Percentiles rank a stretch among this genome's conserved stretches.
Evolutionary conservation across 1,284 basidiomycete genomes (phyloP).

Genomic region (Puccinia triticina): DNA sequence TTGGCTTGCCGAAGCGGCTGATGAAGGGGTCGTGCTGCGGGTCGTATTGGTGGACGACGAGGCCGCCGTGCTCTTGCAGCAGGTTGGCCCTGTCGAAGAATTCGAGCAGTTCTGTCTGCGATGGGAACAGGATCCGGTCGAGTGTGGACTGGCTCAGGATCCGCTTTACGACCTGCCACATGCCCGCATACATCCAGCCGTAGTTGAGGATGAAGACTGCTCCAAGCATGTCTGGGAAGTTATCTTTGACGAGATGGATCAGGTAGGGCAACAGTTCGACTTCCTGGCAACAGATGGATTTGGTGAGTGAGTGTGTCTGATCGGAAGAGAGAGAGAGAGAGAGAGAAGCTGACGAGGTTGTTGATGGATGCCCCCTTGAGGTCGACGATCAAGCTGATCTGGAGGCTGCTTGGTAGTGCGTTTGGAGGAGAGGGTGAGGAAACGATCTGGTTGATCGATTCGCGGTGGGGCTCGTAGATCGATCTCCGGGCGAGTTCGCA

Average conservation of each 20-base stretch:
- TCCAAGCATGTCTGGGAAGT: conserved; percentile 76
- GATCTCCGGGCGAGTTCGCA: conserved; percentile 58
- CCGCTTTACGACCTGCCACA: conserved; percentile 76
- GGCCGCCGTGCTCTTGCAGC: conserved; percentile 59
- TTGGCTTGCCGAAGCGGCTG: conserved; percentile 17
- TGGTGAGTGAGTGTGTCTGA: neutral
- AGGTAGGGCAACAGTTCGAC: conserved; percentile 61
- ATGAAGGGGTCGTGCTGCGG: conserved; percentile 34
- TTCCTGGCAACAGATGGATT: conserved; percentile 55
- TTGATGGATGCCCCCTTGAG: conserved; percentile 45
- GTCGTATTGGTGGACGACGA: conserved; percentile 55
- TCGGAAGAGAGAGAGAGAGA: neutral
- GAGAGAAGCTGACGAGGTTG: conserved; percentile 47
- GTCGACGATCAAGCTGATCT: conserved; percentile 48
- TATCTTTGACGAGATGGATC: conserved; percentile 63
- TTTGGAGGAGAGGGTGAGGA: neutral
- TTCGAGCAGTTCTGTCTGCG: conserved; percentile 66
- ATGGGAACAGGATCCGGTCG: conserved; percentile 74
- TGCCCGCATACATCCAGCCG: conserved; percentile 76
- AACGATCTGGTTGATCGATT: conserved; percentile 17
- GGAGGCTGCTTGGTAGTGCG: conserved; percentile 16
- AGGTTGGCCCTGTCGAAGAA: conserved; percentile 67
- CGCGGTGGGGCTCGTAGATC: conserved; percentile 45
- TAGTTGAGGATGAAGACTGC: conserved; percentile 80
- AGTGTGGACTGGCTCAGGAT: conserved; percentile 72